phyloP scores from a whole-genome alignment of 148 eudicot genomes.

The Vaccinium myrtillus region DNA sequence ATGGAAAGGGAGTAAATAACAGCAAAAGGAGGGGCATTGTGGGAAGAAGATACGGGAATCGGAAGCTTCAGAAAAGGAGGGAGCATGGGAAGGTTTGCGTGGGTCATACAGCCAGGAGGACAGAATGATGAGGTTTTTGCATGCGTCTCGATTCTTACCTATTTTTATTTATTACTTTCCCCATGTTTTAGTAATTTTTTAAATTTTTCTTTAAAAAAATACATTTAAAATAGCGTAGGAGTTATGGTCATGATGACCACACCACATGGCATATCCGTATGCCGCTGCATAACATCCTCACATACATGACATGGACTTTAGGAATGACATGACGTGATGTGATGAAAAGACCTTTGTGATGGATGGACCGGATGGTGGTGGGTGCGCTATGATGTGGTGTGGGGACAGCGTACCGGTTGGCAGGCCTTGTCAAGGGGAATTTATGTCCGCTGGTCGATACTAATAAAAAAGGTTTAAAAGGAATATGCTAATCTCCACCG shows the following conservation, averaged over 20 bases:
- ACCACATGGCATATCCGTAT: background rate
- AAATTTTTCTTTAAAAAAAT: background rate
- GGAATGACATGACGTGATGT: background rate
- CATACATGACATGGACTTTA: slow-evolving; percentile 15
- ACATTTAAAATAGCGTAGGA: too few relatives aligned
- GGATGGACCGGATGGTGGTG: slow-evolving; percentile 7
- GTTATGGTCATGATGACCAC: background rate
- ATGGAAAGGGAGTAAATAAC: background rate
- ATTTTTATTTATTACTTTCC: background rate
- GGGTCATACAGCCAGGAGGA: slow-evolving; percentile 27
- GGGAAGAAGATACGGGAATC: slow-evolving; percentile 11
- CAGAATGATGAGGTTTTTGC: slow-evolving; percentile 48
- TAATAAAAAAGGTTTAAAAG: background rate
- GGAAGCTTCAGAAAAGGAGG: slow-evolving; percentile 14
- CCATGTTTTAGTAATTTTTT: background rate
- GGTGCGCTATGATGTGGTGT: background rate
- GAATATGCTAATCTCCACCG: too few relatives aligned
- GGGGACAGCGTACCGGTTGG: slow-evolving; percentile 8
- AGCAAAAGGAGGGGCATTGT: background rate
- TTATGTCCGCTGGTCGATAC: background rate
- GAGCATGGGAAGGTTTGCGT: slow-evolving; percentile 32
- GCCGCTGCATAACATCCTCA: slow-evolving; percentile 21
- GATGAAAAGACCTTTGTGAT: background rate
- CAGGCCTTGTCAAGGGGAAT: slow-evolving; percentile 7
- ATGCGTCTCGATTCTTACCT: slow-evolving; percentile 45